A percentile compares a stretch with the other conserved stretches of the same genome.
Evolutionary conservation across 2,329 filamentous ascomycete species (phyloP).

Genomic region (Fusarium sp.): DNA sequence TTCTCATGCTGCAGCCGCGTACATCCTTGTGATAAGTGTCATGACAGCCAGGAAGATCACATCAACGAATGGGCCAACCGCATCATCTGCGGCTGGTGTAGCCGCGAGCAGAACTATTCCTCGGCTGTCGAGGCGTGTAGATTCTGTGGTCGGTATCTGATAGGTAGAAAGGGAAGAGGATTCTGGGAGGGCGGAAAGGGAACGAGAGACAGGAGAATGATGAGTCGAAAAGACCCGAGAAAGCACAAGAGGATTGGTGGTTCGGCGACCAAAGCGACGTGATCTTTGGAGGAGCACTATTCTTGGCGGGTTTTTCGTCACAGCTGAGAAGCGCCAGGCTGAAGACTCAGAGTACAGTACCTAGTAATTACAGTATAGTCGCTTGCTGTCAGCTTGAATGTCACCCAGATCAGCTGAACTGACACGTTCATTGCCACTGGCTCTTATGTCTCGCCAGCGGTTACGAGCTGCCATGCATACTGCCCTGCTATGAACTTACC

Average conservation of each 20-base stretch:
- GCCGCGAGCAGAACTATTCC: slow-evolving; percentile 81
- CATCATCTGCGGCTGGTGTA: slow-evolving; percentile 86
- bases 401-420: slow-evolving; percentile 31
- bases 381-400: slow-evolving; percentile 35
- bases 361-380: neutral
- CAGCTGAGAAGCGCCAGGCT: slow-evolving; percentile 30
- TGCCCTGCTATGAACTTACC: neutral
- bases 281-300: slow-evolving; percentile 6
- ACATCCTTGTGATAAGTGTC: slow-evolving; percentile 77
- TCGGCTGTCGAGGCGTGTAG: slow-evolving; percentile 76
- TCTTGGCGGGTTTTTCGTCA: slow-evolving; percentile 6
- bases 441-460: slow-evolving; percentile 18
- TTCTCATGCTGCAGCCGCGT: slow-evolving; percentile 72
- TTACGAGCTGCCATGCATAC: slow-evolving; percentile 30
- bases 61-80: slow-evolving; percentile 83
- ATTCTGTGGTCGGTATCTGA: slow-evolving; percentile 77
- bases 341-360: neutral
- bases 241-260: slow-evolving; percentile 74
- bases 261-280: slow-evolving; percentile 37
- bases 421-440: slow-evolving; percentile 14
- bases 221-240: slow-evolving; percentile 81
- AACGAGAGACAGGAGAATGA: slow-evolving; percentile 76
- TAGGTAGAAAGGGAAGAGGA: slow-evolving; percentile 73
- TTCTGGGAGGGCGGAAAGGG: slow-evolving; percentile 92
- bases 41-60: slow-evolving; percentile 78